A percentile compares a stretch with the other conserved stretches of the same genome.
Conservation (phyloP, 1,284 basidiomycete genomes). For the Anthracocystis panici-leucophaei region DNA sequence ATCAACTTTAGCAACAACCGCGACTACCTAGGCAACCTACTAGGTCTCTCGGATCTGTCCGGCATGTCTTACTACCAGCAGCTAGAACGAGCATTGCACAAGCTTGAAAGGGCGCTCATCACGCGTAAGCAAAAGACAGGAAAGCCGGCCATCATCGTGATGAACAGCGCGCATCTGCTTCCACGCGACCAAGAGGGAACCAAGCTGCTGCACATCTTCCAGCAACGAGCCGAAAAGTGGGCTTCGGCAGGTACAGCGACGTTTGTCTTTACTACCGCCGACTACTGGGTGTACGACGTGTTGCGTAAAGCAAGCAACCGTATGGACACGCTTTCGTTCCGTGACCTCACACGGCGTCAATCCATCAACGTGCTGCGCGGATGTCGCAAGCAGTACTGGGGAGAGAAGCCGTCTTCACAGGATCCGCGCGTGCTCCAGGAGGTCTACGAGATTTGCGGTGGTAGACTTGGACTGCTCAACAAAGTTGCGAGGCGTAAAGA, state of each 20-base stretch:
- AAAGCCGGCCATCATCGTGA: constrained; percentile 65
- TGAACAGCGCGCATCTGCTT: constrained; percentile 63
- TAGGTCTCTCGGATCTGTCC: constrained; percentile 61
- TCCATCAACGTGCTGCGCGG: constrained; percentile 56
- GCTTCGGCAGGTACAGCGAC: constrained; percentile 60
- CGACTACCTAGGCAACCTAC: constrained; percentile 64
- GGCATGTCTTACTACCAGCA: constrained; percentile 62
- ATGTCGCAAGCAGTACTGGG: constrained; percentile 63
- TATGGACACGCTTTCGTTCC: constrained; percentile 66
- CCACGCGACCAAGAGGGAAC: constrained; percentile 61
- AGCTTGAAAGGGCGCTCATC: constrained; percentile 63
- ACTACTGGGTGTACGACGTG: constrained; percentile 64
- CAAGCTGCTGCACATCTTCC: constrained; percentile 61
- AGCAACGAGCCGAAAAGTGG: constrained; percentile 67
- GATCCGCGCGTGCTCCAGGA: constrained; percentile 51
- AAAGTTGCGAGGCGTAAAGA: constrained; percentile 56
- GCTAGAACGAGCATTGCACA: constrained; percentile 62
- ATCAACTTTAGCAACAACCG: constrained; percentile 66
- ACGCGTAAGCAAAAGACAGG: constrained; percentile 48
- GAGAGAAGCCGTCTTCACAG: constrained; percentile 47
- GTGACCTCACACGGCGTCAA: constrained; percentile 56
- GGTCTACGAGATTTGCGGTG: constrained; percentile 62
- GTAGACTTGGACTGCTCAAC: constrained; percentile 60
- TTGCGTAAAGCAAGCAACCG: constrained; percentile 60
- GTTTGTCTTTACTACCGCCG: constrained; percentile 60